A percentile compares a stretch with the other conserved stretches of the same genome.
These are phyloP conservation scores for Tylopilus intermedius DNA, from an alignment of 768 basidiomycete species.

Conservation along the genomic window DNA sequence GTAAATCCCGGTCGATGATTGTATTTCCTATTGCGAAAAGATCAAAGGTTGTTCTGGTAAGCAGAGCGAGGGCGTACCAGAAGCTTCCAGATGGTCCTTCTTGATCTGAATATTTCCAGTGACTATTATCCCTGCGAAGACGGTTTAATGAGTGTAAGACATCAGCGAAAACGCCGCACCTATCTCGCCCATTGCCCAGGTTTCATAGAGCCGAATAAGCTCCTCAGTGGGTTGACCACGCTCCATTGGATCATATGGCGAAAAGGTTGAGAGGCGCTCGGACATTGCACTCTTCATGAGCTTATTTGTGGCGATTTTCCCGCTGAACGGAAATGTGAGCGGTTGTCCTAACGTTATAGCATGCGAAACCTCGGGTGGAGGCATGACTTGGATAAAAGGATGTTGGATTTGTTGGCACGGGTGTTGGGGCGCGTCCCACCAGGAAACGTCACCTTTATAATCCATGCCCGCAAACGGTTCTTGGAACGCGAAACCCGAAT, in stretches of 20 bases:
- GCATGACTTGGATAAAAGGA: slow-evolving; percentile 8
- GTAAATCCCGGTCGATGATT: slow-evolving; percentile 29
- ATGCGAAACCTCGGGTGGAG: slow-evolving; percentile 13
- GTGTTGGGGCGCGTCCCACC: slow-evolving; percentile 10
- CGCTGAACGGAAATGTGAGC: slow-evolving; percentile 28
- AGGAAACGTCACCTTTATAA: slow-evolving; percentile 19
- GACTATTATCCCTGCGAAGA: slow-evolving; percentile 26
- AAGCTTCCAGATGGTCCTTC: slow-evolving; percentile 31
- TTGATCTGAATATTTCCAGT: slow-evolving; percentile 34
- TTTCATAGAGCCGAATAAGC: slow-evolving; percentile 32
- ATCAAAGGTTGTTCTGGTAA: neutral
- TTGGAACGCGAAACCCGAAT: slow-evolving; percentile 7
- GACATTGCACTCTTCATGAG: slow-evolving; percentile 35
- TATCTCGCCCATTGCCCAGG: slow-evolving; percentile 30
- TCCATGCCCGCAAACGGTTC: slow-evolving; percentile 4
- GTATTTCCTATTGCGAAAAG: slow-evolving; percentile 24
- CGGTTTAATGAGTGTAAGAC: neutral
- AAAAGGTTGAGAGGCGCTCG: slow-evolving; percentile 33
- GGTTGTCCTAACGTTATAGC: slow-evolving; percentile 22
- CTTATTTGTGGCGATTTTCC: slow-evolving; percentile 28
- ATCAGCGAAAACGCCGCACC: slow-evolving; percentile 12
- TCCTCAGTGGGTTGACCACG: slow-evolving; percentile 32
- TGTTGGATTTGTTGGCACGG: slow-evolving; percentile 14
- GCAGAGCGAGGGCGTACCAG: slow-evolving; percentile 17
- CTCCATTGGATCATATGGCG: slow-evolving; percentile 24